These are phyloP conservation scores for Exophiala sideris DNA, from an alignment of 2,329 filamentous ascomycete species.

Conservation along the genomic window DNA sequence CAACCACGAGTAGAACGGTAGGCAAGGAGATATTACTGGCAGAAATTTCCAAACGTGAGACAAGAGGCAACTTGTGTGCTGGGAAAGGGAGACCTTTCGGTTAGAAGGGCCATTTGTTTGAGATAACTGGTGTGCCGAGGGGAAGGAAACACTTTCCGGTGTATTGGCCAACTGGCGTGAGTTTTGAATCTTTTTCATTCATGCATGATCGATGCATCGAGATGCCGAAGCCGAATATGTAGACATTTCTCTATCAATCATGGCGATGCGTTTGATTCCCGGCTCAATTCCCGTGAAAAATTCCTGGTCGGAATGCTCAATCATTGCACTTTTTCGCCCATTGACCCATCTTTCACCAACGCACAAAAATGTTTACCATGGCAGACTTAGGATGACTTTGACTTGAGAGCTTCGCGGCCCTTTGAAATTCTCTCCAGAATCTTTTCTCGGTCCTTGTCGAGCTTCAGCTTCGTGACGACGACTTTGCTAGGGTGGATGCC, in stretches of 20 bases:
- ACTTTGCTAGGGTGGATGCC: constrained; percentile 96
- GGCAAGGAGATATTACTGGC: constrained; percentile 87
- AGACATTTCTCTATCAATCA: constrained; percentile 13
- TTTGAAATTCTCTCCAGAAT: constrained; percentile 47
- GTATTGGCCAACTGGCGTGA: neutral
- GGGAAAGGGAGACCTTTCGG: neutral
- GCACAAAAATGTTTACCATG: neutral
- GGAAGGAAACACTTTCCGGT: neutral
- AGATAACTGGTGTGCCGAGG: neutral
- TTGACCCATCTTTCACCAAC: constrained; percentile 7
- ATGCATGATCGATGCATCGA: constrained; percentile 8
- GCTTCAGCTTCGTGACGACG: constrained; percentile 97
- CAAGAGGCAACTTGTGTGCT: neutral
- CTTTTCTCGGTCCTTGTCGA: constrained; percentile 57
- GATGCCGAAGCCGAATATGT: constrained; percentile 19
- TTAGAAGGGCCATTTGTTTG: neutral
- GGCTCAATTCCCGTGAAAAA: constrained; percentile 5
- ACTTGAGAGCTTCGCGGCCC: constrained; percentile 43
- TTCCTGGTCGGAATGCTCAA: constrained; percentile 1
- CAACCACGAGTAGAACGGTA: constrained; percentile 60
- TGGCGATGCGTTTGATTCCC: neutral
- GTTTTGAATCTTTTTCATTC: constrained; percentile 12
- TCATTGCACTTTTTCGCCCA: constrained; percentile 4
- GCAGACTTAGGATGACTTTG: constrained; percentile 10
- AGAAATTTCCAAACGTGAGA: constrained; percentile 34